Conservation (phyloP, 345 rosid species). For the Linum tenue region DNA sequence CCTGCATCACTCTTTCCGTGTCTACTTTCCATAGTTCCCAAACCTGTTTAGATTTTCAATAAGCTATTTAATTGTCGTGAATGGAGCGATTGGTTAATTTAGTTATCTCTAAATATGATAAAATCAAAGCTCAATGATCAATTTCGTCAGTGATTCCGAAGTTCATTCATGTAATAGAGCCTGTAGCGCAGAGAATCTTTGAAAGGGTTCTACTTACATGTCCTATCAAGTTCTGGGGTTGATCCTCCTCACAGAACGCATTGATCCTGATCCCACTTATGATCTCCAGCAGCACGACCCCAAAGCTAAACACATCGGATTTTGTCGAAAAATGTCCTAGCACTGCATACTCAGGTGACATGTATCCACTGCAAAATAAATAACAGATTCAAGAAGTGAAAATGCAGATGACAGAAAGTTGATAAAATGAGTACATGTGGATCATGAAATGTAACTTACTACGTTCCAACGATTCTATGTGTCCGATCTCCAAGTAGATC, state of each 20-base stretch:
- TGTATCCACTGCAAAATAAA: background rate
- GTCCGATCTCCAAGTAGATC: conserved; percentile 59
- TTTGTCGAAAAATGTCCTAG: conserved; percentile 1
- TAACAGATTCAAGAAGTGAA: background rate
- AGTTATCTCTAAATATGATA: no score
- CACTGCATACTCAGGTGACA: conserved; percentile 9
- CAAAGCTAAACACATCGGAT: conserved; percentile 10
- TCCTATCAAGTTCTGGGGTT: background rate
- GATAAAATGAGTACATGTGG: background rate
- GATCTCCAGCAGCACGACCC: conserved; percentile 1
- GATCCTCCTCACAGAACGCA: background rate
- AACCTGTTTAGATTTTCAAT: background rate
- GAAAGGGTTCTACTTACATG: conserved; percentile 1
- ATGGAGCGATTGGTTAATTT: no score
- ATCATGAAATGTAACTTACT: conserved; percentile 36
- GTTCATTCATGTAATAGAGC: background rate
- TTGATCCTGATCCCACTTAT: conserved; percentile 5
- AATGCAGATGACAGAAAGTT: background rate
- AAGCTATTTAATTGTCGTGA: no score
- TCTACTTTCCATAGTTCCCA: background rate
- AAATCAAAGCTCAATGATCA: no score
- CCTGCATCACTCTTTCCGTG: background rate
- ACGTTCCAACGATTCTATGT: conserved; percentile 61
- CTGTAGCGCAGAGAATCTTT: background rate
- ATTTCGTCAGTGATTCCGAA: no score